Percentiles rank a stretch among this genome's conserved stretches.
phyloP scores from a whole-genome alignment of 345 rosid genomes.

The Psidium guajava region DNA sequence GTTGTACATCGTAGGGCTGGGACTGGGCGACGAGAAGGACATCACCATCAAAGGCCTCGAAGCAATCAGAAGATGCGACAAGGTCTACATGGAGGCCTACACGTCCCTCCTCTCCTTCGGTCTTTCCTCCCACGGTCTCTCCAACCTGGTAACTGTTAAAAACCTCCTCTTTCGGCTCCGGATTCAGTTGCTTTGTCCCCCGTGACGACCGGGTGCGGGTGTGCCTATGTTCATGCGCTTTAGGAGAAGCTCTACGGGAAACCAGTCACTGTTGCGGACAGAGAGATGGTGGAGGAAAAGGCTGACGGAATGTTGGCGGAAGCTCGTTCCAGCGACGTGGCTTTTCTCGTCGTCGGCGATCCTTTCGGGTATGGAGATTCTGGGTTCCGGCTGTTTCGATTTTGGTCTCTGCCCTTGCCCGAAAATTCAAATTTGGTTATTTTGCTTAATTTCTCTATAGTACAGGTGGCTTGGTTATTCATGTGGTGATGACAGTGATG shows the following conservation, averaged over 20 bases:
- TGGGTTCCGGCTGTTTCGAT: not conserved
- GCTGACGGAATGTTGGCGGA: slow-evolving; percentile 50
- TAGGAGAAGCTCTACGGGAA: slow-evolving; percentile 73
- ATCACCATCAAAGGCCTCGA: slow-evolving; percentile 76
- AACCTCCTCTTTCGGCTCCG: not conserved
- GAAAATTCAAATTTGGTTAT: not conserved
- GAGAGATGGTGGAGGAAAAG: slow-evolving; percentile 92
- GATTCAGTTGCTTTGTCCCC: not conserved
- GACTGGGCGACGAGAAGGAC: slow-evolving; percentile 80
- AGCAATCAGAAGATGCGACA: slow-evolving; percentile 63
- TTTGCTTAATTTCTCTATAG: too few species aligned
- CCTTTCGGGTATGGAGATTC: slow-evolving; percentile 64
- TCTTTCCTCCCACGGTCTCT: slow-evolving; percentile 60
- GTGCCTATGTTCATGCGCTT: not conserved
- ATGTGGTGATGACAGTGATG: not conserved
- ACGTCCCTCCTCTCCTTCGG: slow-evolving; percentile 92
- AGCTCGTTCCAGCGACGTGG: slow-evolving; percentile 41
- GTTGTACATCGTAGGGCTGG: slow-evolving; percentile 76
- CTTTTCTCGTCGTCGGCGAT: slow-evolving; percentile 91
- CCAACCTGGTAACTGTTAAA: slow-evolving; percentile 34
- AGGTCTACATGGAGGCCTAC: slow-evolving; percentile 84
- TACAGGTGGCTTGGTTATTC: not conserved
- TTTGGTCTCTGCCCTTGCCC: not conserved
- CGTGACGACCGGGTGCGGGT: not conserved
- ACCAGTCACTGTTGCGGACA: slow-evolving; percentile 55